Percentiles rank a stretch among this genome's conserved stretches.
These are phyloP conservation scores for Mortierella sp. DNA, from an alignment of 371 early-diverging fungal genomes.

Conservation along the genomic window DNA sequence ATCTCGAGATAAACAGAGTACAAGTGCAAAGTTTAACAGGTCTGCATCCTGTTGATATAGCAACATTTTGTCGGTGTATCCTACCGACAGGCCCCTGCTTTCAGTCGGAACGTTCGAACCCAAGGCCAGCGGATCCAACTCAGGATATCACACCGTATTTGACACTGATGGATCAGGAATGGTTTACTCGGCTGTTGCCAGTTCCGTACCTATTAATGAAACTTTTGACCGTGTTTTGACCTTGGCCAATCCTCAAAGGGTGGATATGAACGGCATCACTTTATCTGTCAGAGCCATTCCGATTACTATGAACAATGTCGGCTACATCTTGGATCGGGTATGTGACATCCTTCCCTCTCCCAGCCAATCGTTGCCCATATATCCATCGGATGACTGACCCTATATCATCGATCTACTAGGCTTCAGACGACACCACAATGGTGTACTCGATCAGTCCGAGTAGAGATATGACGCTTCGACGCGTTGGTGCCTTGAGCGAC, in stretches of 20 bases:
- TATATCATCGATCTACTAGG: conserved; percentile 6
- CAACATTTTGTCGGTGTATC: conserved; percentile 6
- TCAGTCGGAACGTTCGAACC: conserved; percentile 23
- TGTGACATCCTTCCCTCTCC: background rate
- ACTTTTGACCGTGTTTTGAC: conserved; percentile 11
- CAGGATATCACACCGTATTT: conserved; percentile 27
- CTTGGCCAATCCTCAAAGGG: conserved; percentile 14
- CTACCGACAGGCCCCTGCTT: conserved; percentile 16
- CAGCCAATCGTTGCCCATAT: background rate
- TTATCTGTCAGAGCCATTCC: conserved; percentile 24
- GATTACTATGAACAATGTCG: conserved; percentile 24
- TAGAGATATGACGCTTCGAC: conserved; percentile 12
- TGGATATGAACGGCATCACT: conserved; percentile 33
- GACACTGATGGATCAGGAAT: conserved; percentile 13
- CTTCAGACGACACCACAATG: conserved; percentile 25
- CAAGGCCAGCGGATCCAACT: conserved; percentile 12
- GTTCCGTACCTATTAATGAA: background rate
- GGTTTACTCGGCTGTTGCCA: conserved; percentile 4
- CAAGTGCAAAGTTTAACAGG: background rate
- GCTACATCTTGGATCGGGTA: conserved; percentile 35
- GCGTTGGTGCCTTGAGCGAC: conserved; percentile 6
- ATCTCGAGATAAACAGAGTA: too few relatives aligned
- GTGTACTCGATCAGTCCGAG: conserved; percentile 34
- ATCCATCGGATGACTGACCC: background rate
- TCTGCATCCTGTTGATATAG: conserved; percentile 11